phyloP scores from a whole-genome alignment of 2,329 filamentous ascomycete genomes.

The Aspergillus tubingensis region DNA sequence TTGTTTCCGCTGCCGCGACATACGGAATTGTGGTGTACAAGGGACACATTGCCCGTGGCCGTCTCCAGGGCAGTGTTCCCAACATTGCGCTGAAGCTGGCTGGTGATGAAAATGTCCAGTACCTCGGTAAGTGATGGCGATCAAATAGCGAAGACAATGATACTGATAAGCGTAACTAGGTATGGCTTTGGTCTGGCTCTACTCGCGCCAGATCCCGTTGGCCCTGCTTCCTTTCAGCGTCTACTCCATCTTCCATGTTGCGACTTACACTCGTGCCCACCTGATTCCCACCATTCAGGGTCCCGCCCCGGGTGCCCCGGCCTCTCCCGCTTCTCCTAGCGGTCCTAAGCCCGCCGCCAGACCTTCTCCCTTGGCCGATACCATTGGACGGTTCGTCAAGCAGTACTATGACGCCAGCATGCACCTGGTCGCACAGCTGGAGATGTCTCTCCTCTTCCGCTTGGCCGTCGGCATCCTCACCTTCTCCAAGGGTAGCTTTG shows the following conservation, averaged over 20 bases:
- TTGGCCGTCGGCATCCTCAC: slow-evolving; percentile 77
- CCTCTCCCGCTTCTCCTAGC: slow-evolving; percentile 58
- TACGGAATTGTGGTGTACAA: slow-evolving; percentile 99
- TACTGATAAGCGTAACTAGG: slow-evolving; percentile 51
- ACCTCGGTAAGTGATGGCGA: slow-evolving; percentile 69
- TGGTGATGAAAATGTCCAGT: slow-evolving; percentile 95
- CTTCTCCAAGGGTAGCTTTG: slow-evolving; percentile 89
- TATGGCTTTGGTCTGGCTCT: slow-evolving; percentile 94
- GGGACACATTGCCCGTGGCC: slow-evolving; percentile 82
- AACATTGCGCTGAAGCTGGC: slow-evolving; percentile 66
- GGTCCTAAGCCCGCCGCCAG: slow-evolving; percentile 52
- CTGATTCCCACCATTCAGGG: slow-evolving; percentile 84
- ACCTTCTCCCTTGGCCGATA: slow-evolving; percentile 70
- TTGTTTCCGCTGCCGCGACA: slow-evolving; percentile 83
- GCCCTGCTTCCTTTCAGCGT: slow-evolving; percentile 92
- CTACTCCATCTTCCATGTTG: slow-evolving; percentile 98
- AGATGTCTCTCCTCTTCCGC: slow-evolving; percentile 84
- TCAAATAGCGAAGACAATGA: neutral
- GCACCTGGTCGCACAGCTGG: slow-evolving; percentile 84
- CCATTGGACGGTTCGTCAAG: slow-evolving; percentile 92
- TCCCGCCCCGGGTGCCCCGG: slow-evolving; percentile 52
- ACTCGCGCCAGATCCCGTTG: slow-evolving; percentile 82
- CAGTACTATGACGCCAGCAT: slow-evolving; percentile 96
- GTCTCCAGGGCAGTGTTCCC: slow-evolving; percentile 67
- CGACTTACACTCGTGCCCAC: slow-evolving; percentile 92